Conservation (phyloP, 768 basidiomycete species). For the Dioszegia hungarica region DNA sequence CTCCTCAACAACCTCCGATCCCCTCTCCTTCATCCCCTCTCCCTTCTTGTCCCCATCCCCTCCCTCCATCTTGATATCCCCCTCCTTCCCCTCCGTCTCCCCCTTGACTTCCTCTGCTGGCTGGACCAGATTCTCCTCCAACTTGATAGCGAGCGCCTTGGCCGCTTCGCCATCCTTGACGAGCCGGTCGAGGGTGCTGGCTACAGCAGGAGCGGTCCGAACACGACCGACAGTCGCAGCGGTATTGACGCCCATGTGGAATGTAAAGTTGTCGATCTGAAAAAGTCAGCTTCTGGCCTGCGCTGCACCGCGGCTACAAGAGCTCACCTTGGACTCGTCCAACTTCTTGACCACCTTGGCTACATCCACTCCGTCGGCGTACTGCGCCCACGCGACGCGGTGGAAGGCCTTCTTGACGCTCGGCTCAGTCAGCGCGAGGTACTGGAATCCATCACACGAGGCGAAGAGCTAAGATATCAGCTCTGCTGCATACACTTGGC, state of each 20-base stretch:
- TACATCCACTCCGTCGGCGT: constrained; percentile 81
- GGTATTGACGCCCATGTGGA: constrained; percentile 67
- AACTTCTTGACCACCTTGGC: constrained; percentile 63
- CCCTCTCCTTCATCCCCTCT: constrained; percentile 40
- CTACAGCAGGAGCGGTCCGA: constrained; percentile 74
- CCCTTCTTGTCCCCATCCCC: constrained; percentile 1
- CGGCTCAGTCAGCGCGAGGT: constrained; percentile 87
- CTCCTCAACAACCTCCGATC: constrained; percentile 74
- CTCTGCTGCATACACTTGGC: neutral
- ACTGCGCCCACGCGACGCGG: constrained; percentile 89
- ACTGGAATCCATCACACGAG: constrained; percentile 73
- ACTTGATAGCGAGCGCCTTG: constrained; percentile 63
- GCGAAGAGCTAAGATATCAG: constrained; percentile 60
- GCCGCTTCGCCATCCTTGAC: constrained; percentile 74
- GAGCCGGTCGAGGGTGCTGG: constrained; percentile 73
- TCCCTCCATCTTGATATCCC: neutral
- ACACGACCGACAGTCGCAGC: constrained; percentile 68
- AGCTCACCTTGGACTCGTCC: constrained; percentile 75
- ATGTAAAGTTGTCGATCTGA: constrained; percentile 90
- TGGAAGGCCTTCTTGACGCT: constrained; percentile 89
- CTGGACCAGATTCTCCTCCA: constrained; percentile 62
- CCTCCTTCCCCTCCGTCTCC: constrained; percentile 25
- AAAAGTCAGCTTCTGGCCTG: neutral
- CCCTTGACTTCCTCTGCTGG: constrained; percentile 7
- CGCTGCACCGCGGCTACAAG: neutral